These are phyloP conservation scores for Oenanthe javanica DNA, from an alignment of 140 eudicot species.

Conservation along the genomic window DNA sequence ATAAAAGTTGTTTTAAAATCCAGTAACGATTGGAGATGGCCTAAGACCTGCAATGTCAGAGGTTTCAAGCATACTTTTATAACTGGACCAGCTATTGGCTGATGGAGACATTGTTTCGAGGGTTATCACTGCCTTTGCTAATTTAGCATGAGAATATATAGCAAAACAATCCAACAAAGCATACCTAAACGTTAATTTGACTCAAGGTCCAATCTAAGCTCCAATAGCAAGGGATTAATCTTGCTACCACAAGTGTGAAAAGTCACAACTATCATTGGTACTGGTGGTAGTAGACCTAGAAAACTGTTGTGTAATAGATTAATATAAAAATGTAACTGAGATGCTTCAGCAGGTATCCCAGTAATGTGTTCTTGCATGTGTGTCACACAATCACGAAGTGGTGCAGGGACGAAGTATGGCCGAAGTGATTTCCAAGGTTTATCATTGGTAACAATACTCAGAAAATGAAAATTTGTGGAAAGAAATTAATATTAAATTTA, in stretches of 20 bases:
- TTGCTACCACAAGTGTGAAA: not conserved
- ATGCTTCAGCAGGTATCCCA: not conserved
- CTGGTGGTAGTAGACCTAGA: not conserved
- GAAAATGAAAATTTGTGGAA: not conserved
- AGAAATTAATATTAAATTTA: not conserved
- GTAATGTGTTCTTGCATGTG: not conserved
- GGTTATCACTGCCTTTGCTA: not conserved
- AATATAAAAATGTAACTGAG: not conserved
- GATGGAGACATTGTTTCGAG: not conserved
- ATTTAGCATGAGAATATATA: not conserved
- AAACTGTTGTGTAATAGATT: not conserved
- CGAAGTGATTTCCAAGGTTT: not conserved
- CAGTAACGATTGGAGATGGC: no score
- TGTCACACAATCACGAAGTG: no score
- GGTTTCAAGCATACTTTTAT: not conserved
- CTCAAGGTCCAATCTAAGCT: not conserved
- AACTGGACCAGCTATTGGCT: not conserved
- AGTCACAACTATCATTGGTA: not conserved
- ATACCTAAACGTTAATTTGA: not conserved
- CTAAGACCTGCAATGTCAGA: not conserved
- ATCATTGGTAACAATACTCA: not conserved
- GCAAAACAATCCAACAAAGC: not conserved
- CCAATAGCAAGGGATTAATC: not conserved
- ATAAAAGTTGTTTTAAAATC: no score
- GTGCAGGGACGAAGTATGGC: not conserved